Conservation (phyloP, 768 basidiomycete species). For the Lyophyllum shimeji region DNA sequence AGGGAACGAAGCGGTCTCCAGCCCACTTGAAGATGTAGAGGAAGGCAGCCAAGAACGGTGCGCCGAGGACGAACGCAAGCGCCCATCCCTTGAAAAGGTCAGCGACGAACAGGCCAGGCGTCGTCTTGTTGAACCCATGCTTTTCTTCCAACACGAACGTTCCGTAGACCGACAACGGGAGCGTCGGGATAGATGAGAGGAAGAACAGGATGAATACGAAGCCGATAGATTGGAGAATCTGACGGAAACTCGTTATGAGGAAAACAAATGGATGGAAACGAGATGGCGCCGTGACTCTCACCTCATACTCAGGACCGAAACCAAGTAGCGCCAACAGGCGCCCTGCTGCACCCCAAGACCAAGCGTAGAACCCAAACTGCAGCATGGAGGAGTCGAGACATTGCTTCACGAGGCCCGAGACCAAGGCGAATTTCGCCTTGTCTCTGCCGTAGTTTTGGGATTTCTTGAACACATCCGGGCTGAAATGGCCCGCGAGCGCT, state of each 20-base stretch:
- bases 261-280: neutral
- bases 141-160: conserved; percentile 95
- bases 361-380: conserved; percentile 77
- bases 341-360: conserved; percentile 76
- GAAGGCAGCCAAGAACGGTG: conserved; percentile 86
- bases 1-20: conserved; percentile 89
- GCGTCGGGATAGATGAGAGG: conserved; percentile 61
- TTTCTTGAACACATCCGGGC: conserved; percentile 73
- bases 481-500: conserved; percentile 68
- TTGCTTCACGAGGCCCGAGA: conserved; percentile 76
- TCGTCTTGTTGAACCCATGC: conserved; percentile 97
- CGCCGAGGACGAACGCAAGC: conserved; percentile 68
- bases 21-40: conserved; percentile 92
- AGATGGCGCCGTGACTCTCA: conserved; percentile 31
- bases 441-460: conserved; percentile 90
- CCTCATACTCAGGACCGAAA: conserved; percentile 73
- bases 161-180: conserved; percentile 80
- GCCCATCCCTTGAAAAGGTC: conserved; percentile 83
- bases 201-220: conserved; percentile 71
- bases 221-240: conserved; percentile 81
- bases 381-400: conserved; percentile 67
- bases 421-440: conserved; percentile 81
- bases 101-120: conserved; percentile 66
- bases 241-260: neutral
- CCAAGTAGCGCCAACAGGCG: conserved; percentile 49